Evolutionary conservation across 345 rosid species (phyloP).

Genomic region (Rhizophora mangle): DNA sequence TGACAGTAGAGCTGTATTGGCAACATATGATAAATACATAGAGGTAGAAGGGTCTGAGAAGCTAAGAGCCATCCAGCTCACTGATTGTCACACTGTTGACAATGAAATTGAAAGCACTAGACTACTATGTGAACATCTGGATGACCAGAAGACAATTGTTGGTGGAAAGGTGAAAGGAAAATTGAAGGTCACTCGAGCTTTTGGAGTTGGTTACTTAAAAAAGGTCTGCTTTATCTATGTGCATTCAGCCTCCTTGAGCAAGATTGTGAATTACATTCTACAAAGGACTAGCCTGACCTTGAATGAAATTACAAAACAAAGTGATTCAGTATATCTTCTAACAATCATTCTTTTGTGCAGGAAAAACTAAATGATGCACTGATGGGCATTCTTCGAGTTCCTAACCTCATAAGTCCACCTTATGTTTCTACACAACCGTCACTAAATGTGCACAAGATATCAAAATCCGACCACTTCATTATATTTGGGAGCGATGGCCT

Average conservation of each 20-base stretch:
- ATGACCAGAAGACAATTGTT: slow-evolving; percentile 61
- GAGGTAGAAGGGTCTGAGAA: slow-evolving; percentile 23
- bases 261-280: not conserved
- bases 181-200: slow-evolving; percentile 88
- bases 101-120: slow-evolving; percentile 68
- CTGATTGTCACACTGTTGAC: slow-evolving; percentile 83
- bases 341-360: slow-evolving; percentile 35
- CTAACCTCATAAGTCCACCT: slow-evolving; percentile 86
- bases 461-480: slow-evolving; percentile 76
- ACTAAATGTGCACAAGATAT: slow-evolving; percentile 61
- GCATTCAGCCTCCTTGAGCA: not conserved
- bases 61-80: slow-evolving; percentile 80
- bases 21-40: slow-evolving; percentile 45
- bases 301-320: not conserved
- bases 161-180: slow-evolving; percentile 91
- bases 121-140: slow-evolving; percentile 67
- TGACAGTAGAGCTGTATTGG: slow-evolving; percentile 92
- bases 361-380: slow-evolving; percentile 78
- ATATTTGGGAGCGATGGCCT: slow-evolving; percentile 91
- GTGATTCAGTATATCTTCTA: not conserved
- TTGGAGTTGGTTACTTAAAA: slow-evolving; percentile 94
- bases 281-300: not conserved
- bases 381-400: slow-evolving; percentile 91
- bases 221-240: slow-evolving; percentile 39
- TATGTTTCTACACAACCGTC: slow-evolving; percentile 88